A percentile compares a stretch with the other conserved stretches of the same genome.
These are phyloP conservation scores for Effrenium voratum DNA, from an alignment of 73 alveolate genomes.

Conservation along the genomic window DNA sequence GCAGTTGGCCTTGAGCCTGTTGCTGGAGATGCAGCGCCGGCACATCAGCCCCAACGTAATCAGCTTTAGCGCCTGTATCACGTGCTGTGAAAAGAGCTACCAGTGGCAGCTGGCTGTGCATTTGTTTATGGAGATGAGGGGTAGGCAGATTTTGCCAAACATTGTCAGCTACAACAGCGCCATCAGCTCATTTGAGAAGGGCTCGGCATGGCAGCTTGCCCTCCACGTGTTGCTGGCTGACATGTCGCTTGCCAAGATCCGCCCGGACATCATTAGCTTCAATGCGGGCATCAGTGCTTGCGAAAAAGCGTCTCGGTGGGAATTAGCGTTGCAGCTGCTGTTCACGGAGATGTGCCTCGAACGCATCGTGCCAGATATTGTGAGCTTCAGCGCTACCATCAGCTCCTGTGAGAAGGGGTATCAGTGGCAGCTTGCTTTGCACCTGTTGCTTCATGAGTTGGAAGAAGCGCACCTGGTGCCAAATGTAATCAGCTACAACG, in stretches of 20 bases:
- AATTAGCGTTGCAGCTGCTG: not conserved
- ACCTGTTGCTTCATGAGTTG: no score
- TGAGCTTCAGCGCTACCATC: not conserved
- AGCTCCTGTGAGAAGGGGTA: not conserved
- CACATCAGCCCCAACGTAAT: not conserved
- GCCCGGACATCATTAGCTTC: not conserved
- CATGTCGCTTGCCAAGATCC: not conserved
- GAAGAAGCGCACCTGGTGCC: no score
- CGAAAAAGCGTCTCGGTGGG: not conserved
- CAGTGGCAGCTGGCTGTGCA: not conserved
- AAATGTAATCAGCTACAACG: no score
- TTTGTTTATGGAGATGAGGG: not conserved
- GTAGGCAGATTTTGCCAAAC: not conserved
- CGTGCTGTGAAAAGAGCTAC: not conserved
- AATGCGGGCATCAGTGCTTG: not conserved
- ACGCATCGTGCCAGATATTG: not conserved
- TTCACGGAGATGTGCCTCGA: not conserved
- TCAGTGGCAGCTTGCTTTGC: no score
- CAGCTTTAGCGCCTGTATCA: slow-evolving; percentile 24
- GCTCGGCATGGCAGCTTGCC: not conserved
- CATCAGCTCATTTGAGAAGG: not conserved
- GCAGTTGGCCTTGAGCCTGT: not conserved
- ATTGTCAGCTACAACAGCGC: not conserved
- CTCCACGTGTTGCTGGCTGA: not conserved
- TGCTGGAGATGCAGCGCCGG: not conserved